These are phyloP conservation scores for Xanthoconium separans DNA, from an alignment of 1,284 basidiomycete genomes.

Conservation along the genomic window DNA sequence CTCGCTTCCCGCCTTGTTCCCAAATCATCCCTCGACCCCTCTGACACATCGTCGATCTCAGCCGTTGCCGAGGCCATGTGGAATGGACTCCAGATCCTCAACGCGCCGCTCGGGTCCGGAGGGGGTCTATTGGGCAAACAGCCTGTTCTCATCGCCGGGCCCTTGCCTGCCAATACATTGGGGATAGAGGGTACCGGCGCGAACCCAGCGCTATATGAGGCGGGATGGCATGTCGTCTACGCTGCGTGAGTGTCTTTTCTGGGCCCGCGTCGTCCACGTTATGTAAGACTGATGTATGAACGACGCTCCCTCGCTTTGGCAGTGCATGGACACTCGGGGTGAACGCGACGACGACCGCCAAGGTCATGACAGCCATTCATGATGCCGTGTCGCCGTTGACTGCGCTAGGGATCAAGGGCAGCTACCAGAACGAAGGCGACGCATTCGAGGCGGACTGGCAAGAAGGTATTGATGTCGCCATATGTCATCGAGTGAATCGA, in stretches of 20 bases:
- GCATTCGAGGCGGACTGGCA: constrained; percentile 22
- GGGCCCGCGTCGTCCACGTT: background rate
- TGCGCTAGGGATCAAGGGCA: constrained; percentile 18
- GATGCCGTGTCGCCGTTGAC: constrained; percentile 12
- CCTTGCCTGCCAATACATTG: constrained; percentile 7
- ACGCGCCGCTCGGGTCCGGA: background rate
- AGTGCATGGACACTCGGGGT: constrained; percentile 18
- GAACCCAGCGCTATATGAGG: constrained; percentile 16
- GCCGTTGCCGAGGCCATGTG: constrained; percentile 16
- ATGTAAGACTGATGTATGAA: too few species aligned
- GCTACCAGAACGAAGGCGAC: constrained; percentile 28
- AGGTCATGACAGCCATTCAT: constrained; percentile 7
- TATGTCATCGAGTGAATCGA: background rate
- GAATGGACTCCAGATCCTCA: constrained; percentile 9
- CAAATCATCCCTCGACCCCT: constrained; percentile 8
- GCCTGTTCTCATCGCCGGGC: constrained; percentile 1
- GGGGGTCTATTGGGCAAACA: background rate
- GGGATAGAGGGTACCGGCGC: constrained; percentile 15
- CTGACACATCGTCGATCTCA: constrained; percentile 4
- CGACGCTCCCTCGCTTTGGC: background rate
- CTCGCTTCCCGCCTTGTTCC: constrained; percentile 17
- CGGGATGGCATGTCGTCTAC: constrained; percentile 16
- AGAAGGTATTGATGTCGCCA: constrained; percentile 6
- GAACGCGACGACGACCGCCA: background rate
- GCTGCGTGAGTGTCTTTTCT: constrained; percentile 5